Conservation (phyloP, 1,139 yeast species). For the Blastobotrys aristatus region DNA sequence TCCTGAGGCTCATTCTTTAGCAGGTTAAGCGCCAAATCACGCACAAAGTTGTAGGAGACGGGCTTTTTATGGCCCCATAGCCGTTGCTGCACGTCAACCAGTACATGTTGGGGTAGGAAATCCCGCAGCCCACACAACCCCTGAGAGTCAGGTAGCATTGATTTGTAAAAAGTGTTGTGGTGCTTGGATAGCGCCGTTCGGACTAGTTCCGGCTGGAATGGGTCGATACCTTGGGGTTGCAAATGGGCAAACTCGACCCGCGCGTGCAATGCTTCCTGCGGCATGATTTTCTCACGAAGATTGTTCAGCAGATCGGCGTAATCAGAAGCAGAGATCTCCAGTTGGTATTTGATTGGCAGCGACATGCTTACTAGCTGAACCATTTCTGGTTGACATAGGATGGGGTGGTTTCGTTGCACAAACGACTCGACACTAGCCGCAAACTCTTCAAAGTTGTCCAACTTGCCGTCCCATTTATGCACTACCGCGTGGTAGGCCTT, state of each 20-base stretch:
- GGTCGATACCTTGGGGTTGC: slow-evolving; percentile 2
- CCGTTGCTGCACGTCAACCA: slow-evolving; percentile 4
- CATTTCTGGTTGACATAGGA: not conserved
- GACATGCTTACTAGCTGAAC: not conserved
- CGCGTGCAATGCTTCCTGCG: not conserved
- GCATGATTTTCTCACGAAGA: not conserved
- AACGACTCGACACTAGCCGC: slow-evolving; percentile 1
- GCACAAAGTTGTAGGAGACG: slow-evolving; percentile 6
- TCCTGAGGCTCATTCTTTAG: slow-evolving; percentile 10
- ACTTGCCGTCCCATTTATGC: slow-evolving; percentile 1
- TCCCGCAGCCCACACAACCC: not conserved
- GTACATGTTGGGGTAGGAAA: slow-evolving; percentile 2
- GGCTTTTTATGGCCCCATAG: slow-evolving; percentile 8
- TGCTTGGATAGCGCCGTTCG: slow-evolving; percentile 1
- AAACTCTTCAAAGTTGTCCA: slow-evolving; percentile 5
- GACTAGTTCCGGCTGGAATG: not conserved
- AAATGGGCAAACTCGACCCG: not conserved
- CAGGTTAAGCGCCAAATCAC: slow-evolving; percentile 10
- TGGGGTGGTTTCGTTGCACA: not conserved
- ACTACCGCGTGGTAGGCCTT: slow-evolving; percentile 1
- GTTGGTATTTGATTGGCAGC: not conserved
- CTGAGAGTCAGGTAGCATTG: not conserved
- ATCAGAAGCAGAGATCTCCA: not conserved
- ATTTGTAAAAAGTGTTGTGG: slow-evolving; percentile 3
- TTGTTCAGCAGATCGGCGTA: not conserved